Evolutionary conservation across 495 filamentous ascomycete species (phyloP), one percentile per base, ranked within the genome.

Genomic region (Thermochaetoides thermophila): DNA sequence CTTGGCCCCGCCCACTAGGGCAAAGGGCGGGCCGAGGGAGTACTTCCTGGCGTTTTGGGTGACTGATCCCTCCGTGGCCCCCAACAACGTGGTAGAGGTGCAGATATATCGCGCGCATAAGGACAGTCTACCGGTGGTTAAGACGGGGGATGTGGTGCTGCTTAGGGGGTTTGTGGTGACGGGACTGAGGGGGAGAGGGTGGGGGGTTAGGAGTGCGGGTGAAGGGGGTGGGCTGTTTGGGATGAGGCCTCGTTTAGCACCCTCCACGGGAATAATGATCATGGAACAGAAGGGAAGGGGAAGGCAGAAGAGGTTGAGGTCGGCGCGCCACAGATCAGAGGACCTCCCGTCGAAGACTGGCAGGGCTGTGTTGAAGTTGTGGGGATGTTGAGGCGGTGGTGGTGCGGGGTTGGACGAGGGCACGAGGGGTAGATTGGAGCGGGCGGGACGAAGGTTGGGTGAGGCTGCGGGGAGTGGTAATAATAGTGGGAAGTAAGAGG

Each of bases 41-140:
- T 86, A 72, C 51, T 63, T 68, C 47, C 60, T 81, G 35, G 70
- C 71, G 14, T 66, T 89, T 28, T 66, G 69, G 23, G 59, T 91
- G 34, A 78, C 76, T 1, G 84, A 91, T 50, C 67, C 69, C 12
- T 67, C 70, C 0, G 55, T 60, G 8, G 61, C 57, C 1, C 64
- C 67, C 1, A 45, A 42, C 15, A 33, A 40, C 0, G 66, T 71
- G 2, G 56, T 55, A 2, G 62, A 70, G 39, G 81, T 82, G 0
- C 73, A 80, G 36, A 60, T 94, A 11, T 81, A 81, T 52, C 71
- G 83, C 4, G 77, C 82, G 1, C 73, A 77, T 47, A 76, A 75
- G 43, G 66, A 69, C 9, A 69, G 73, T 1, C 59, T 96, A 2
- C 89, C 89, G 0, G 47, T 64, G 4, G 61, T 83, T 16, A 57